Conservation (phyloP, 805 yeast genomes). For the Danielia reshetovae region DNA sequence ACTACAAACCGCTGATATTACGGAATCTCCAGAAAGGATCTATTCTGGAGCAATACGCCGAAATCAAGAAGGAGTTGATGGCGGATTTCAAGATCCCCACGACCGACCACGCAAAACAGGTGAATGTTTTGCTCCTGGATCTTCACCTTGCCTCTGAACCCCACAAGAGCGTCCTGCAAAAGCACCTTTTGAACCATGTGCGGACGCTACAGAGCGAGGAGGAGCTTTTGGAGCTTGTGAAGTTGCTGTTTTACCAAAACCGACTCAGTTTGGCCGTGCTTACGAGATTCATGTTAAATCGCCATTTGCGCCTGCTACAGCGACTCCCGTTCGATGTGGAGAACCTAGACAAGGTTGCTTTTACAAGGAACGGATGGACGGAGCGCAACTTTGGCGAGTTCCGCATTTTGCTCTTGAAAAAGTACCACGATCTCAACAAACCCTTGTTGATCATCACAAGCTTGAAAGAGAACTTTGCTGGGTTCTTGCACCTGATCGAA, state of each 20-base stretch:
- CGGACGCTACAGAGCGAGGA: constrained; percentile 16
- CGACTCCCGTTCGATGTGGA: constrained; percentile 18
- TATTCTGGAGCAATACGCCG: constrained; percentile 24
- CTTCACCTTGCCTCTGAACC: constrained; percentile 15
- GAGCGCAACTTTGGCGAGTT: constrained; percentile 23
- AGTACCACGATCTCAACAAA: constrained; percentile 30
- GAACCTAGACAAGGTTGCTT: constrained; percentile 17
- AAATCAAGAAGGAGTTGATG: constrained; percentile 3
- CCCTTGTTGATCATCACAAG: constrained; percentile 30
- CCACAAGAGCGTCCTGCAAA: constrained; percentile 7
- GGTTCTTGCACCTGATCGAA: constrained; percentile 24
- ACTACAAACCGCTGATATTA: constrained; percentile 33
- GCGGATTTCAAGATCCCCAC: constrained; percentile 4
- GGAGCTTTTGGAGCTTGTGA: constrained; percentile 19
- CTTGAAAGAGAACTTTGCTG: constrained; percentile 24
- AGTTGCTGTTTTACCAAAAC: constrained; percentile 23
- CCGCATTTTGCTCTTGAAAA: constrained; percentile 31
- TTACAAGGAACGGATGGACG: constrained; percentile 18
- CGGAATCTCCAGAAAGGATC: constrained; percentile 31
- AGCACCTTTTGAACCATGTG: constrained; percentile 18
- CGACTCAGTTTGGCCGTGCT: constrained; percentile 22
- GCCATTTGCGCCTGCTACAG: constrained; percentile 12
- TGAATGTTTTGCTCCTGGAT: constrained; percentile 25
- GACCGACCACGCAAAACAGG: constrained; percentile 9
- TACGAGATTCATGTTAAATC: constrained; percentile 26